A percentile compares a stretch with the other conserved stretches of the same genome.
Evolutionary conservation across 1,284 basidiomycete genomes (phyloP).

Genomic region (Ceratobasidium sp.): DNA sequence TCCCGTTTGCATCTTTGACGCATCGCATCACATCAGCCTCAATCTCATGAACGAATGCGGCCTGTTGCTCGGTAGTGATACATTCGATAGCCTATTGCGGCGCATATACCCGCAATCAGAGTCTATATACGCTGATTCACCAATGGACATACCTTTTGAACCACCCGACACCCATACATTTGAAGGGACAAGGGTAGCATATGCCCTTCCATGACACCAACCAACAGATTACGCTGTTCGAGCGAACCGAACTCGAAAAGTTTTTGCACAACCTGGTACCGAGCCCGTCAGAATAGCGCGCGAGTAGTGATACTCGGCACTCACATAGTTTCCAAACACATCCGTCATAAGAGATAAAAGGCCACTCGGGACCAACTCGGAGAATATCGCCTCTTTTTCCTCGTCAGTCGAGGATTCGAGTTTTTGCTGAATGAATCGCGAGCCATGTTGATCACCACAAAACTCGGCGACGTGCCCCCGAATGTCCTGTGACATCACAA

Average conservation of each 20-base stretch:
- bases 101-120: slow-evolving; percentile 43
- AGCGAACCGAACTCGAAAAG: slow-evolving; percentile 91
- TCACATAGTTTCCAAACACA: slow-evolving; percentile 96
- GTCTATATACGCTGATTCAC: background rate
- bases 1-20: slow-evolving; percentile 94
- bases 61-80: slow-evolving; percentile 83
- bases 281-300: slow-evolving; percentile 32
- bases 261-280: slow-evolving; percentile 88
- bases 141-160: slow-evolving; percentile 76
- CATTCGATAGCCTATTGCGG: slow-evolving; percentile 82
- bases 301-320: slow-evolving; percentile 52
- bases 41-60: slow-evolving; percentile 81
- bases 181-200: slow-evolving; percentile 86
- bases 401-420: slow-evolving; percentile 81
- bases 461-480: slow-evolving; percentile 92
- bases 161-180: slow-evolving; percentile 96
- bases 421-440: slow-evolving; percentile 90
- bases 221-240: slow-evolving; percentile 79
- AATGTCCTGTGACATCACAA: slow-evolving; percentile 75
- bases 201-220: slow-evolving; percentile 83
- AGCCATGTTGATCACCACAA: slow-evolving; percentile 93
- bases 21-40: slow-evolving; percentile 87
- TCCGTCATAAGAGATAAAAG: slow-evolving; percentile 88
- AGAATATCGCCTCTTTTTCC: slow-evolving; percentile 86
- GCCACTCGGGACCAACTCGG: slow-evolving; percentile 87